Evolutionary conservation across 805 yeast genomes (phyloP).

Genomic region (Lachancea kluyveri): DNA sequence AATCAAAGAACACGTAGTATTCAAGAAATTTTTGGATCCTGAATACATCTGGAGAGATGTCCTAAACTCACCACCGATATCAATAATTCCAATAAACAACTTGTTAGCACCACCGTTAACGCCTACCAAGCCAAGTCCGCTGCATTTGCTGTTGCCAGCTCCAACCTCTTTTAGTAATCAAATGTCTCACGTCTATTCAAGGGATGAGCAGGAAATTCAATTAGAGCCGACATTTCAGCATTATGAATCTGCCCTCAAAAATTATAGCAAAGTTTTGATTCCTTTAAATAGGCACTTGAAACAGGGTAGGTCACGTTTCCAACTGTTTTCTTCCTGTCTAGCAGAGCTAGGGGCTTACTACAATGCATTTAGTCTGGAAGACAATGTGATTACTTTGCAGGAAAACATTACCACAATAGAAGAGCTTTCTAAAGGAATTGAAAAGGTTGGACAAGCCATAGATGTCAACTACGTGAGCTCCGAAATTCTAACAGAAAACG

Average conservation of each 20-base stretch:
- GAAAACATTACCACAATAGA: slow-evolving; percentile 33
- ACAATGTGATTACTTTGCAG: slow-evolving; percentile 48
- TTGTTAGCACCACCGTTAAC: slow-evolving; percentile 56
- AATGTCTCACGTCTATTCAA: slow-evolving; percentile 2
- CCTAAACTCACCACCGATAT: slow-evolving; percentile 47
- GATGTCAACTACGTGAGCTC: slow-evolving; percentile 61
- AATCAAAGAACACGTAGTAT: slow-evolving; percentile 54
- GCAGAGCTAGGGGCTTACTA: slow-evolving; percentile 73
- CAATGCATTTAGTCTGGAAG: slow-evolving; percentile 54
- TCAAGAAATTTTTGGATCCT: slow-evolving; percentile 79
- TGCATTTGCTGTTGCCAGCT: slow-evolving; percentile 57
- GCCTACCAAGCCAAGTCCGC: slow-evolving; percentile 49
- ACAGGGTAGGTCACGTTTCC: slow-evolving; percentile 31
- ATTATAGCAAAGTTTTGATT: slow-evolving; percentile 22
- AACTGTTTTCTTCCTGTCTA: slow-evolving; percentile 56
- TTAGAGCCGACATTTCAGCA: slow-evolving; percentile 35
- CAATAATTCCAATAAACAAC: slow-evolving; percentile 45
- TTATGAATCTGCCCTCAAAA: slow-evolving; percentile 32
- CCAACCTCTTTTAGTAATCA: slow-evolving; percentile 43
- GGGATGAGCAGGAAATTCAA: slow-evolving; percentile 22
- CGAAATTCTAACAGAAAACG: slow-evolving; percentile 37
- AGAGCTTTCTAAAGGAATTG: slow-evolving; percentile 49
- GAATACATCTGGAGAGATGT: slow-evolving; percentile 81
- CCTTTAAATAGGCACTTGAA: slow-evolving; percentile 25
- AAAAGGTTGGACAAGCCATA: slow-evolving; percentile 78